These are phyloP conservation scores for Schizothecium vesticola DNA, from an alignment of 495 filamentous ascomycete species.

Conservation along the genomic window DNA sequence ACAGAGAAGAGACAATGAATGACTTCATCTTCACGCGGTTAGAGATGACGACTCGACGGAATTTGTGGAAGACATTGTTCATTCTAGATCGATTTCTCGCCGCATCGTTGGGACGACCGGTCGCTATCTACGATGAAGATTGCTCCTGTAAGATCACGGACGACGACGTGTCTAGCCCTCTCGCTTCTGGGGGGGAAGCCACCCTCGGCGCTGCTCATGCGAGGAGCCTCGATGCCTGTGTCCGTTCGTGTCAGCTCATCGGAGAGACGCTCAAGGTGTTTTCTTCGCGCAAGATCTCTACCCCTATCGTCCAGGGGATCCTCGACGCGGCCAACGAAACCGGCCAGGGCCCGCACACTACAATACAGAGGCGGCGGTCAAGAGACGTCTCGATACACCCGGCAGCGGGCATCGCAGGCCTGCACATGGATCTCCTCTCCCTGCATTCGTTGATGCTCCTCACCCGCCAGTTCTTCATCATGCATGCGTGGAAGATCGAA, in stretches of 20 bases:
- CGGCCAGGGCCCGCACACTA: conserved; percentile 41
- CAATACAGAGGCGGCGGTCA: conserved; percentile 47
- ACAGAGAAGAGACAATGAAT: conserved; percentile 55
- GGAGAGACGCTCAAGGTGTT: conserved; percentile 65
- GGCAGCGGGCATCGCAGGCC: conserved; percentile 55
- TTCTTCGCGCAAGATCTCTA: conserved; percentile 63
- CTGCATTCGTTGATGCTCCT: conserved; percentile 70
- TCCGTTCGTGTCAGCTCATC: conserved; percentile 57
- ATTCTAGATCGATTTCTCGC: conserved; percentile 58
- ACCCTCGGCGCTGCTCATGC: conserved; percentile 22
- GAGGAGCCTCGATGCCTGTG: conserved; percentile 46
- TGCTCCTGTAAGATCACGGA: conserved; percentile 44
- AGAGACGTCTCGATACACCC: conserved; percentile 38
- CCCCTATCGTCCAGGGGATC: conserved; percentile 59
- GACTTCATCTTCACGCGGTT: conserved; percentile 39
- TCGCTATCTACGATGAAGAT: conserved; percentile 57
- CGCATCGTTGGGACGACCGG: conserved; percentile 53
- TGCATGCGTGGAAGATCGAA: conserved; percentile 33
- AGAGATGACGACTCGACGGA: conserved; percentile 44
- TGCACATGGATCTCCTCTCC: conserved; percentile 65
- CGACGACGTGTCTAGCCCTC: conserved; percentile 38
- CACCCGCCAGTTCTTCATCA: conserved; percentile 66
- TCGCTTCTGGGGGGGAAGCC: conserved; percentile 26
- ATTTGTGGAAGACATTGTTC: conserved; percentile 57
- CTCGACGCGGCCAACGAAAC: conserved; percentile 51